Conservation (phyloP, 257 asterid species). For the Solanum bulbocastanum region DNA sequence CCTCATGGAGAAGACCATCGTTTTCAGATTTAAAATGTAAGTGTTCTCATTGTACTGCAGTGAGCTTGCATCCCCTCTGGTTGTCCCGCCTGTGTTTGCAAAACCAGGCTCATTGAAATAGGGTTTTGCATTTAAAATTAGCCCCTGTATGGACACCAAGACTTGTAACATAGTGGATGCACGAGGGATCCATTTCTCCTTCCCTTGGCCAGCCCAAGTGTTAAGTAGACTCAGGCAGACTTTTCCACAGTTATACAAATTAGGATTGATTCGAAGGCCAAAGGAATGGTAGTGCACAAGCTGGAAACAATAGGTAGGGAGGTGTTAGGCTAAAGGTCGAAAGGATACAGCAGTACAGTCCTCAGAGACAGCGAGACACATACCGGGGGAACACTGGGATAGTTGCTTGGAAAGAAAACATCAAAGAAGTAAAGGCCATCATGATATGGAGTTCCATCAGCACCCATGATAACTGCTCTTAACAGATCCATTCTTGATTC, state of each 20-base stretch:
- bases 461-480: slow-evolving; percentile 89
- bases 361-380: slow-evolving; percentile 1
- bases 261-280: slow-evolving; percentile 89
- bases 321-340: background rate
- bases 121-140: slow-evolving; percentile 85
- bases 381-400: slow-evolving; percentile 92
- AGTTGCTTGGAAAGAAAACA: slow-evolving; percentile 58
- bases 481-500: slow-evolving; percentile 90
- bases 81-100: slow-evolving; percentile 36
- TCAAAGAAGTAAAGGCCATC: slow-evolving; percentile 98
- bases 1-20: slow-evolving; percentile 71
- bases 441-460: slow-evolving; percentile 96
- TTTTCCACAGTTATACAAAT: slow-evolving; percentile 70
- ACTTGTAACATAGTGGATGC: slow-evolving; percentile 81
- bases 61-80: slow-evolving; percentile 43
- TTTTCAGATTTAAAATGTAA: slow-evolving; percentile 51
- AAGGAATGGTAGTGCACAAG: slow-evolving; percentile 80
- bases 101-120: slow-evolving; percentile 89
- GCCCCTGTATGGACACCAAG: slow-evolving; percentile 91
- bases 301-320: slow-evolving; percentile 29
- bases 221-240: slow-evolving; percentile 94
- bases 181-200: slow-evolving; percentile 80
- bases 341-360: background rate
- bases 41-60: slow-evolving; percentile 57
- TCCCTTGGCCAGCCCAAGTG: slow-evolving; percentile 67